Evolutionary conservation across 192 early-diverging fungal genomes (phyloP), one percentile per base, ranked within the genome.

Genomic region (Physocladia obscura): DNA sequence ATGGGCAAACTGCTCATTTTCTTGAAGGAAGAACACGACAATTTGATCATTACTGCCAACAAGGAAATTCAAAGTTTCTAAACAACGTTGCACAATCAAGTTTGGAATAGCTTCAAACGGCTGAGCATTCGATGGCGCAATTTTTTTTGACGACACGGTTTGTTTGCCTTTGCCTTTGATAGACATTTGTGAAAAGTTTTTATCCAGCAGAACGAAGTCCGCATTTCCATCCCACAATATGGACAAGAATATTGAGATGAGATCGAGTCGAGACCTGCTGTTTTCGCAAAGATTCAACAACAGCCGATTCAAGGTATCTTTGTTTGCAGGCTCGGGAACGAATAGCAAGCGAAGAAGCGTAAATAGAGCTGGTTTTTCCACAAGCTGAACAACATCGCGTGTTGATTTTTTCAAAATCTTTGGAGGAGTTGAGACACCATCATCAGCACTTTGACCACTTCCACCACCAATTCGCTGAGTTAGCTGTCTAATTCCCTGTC

Each of bases 241-340:
- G 21, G 88, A 90, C 48, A 98, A 80, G 50, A 98, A 81, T 30
- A 97, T 83, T 5, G 91, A 88, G 22, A 98, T 82, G 3, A 97
- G 73, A 54, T 98, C 95, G 11, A 81, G 71, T 24, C 95, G 83
- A 1, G 93, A 91, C 57, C 88, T 90, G 38, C 85, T 89, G 73
- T 97, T 97, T 74, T 96, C 94, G 73, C 92, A 92, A 2, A 98
- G 81, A 61, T 93, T 93, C 4, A 89, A 78, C 38, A 96, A 74
- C 17, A 92, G 60, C 30, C 81, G 77, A 70, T 90, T 87, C n/a
- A 93, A 63, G 6, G 87, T 75, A 39, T 79, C 80, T 27, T 85
- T 85, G 35, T 69, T 74, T 8, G 90, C 82, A 3, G 90, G 86
- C 76, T 91, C 91, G 29, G 94, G 94, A 37, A 96, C 62, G 71